Evolutionary conservation across 1,284 basidiomycete species (phyloP).

Genomic region (Cryptococcus sp.): DNA sequence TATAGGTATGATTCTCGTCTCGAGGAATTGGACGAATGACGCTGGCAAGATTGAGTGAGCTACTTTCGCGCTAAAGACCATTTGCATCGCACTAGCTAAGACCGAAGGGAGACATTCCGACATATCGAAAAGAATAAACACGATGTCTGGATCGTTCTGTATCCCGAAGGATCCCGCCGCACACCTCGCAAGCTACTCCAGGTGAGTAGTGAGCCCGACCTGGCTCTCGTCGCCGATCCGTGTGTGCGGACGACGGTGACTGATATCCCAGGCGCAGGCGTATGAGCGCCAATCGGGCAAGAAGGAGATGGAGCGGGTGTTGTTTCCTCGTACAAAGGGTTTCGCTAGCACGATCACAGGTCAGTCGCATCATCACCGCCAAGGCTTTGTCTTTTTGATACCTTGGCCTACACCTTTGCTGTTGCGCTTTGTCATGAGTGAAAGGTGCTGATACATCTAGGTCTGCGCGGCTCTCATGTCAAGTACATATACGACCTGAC

Average conservation of each 20-base stretch:
- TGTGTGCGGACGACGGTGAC: no score
- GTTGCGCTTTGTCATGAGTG: no score
- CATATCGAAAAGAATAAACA: slow-evolving; percentile 7
- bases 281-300: slow-evolving; percentile 17
- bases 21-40: slow-evolving; percentile 27
- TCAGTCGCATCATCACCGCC: no score
- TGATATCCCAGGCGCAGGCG: slow-evolving; percentile 15
- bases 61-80: background rate
- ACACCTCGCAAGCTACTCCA: slow-evolving; percentile 17
- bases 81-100: no score
- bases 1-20: slow-evolving; percentile 29
- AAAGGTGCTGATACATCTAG: slow-evolving; percentile 3
- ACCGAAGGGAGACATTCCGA: background rate
- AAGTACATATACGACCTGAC: slow-evolving; percentile 28
- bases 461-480: slow-evolving; percentile 22
- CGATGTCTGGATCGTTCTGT: slow-evolving; percentile 27
- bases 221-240: no score
- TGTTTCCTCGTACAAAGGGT: slow-evolving; percentile 27
- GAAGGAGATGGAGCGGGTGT: slow-evolving; percentile 13
- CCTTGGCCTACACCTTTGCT: no score
- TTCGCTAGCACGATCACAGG: slow-evolving; percentile 24
- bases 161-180: slow-evolving; percentile 27
- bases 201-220: slow-evolving; percentile 4
- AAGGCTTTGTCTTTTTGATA: no score
- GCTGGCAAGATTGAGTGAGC: slow-evolving; percentile 18